Base-by-base conservation (phyloP, 441 rosid genomes). In the Arabidopsis hybrid region DNA sequence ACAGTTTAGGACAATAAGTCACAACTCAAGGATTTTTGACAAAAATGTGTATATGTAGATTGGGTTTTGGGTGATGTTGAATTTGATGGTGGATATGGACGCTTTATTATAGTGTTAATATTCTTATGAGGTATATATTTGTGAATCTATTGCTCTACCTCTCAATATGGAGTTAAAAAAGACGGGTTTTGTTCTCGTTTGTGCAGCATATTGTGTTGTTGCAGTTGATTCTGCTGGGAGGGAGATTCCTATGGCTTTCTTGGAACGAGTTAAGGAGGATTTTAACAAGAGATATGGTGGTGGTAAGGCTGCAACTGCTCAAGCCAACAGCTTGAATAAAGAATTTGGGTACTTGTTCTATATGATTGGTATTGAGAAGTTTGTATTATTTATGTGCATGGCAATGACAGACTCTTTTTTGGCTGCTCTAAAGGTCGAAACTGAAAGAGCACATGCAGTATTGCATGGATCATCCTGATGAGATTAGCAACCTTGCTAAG, bases 181-280 rank as follows among this genome's bases (percentile, higher is more conserved):
- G n/a, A 58, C 32, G 17, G 0, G 2, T 53, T 56, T 42, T 73
- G 67, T 31, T 78, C 4, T 53, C 2, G 53, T 61, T 58, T 21
- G 29, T 82, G 91, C 87, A 95, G 98, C 91, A 7, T 95, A 86
- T 53, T 92, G 99, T 65, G 97, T 95, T 60, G 99, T 92, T 82
- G 99, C 99, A n/a, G 92, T 85, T 13, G 97, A 95, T 73, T 89
- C 98, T 29, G 83, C 81, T 75, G 98, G 97, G 50, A 89, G 91
- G 50, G 95, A 95, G 82, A 65, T 92, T 78, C 96, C 96, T 14
- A 92, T 92, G 79, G 99, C 93, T 16, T 95, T 85, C 72, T 95
- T 95, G 57, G 97, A 95, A 81, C 81, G 93, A 76, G 79, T 95
- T 35, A 95, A 88, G 83, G 97, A 89, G 78, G 99, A 92, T 40